A percentile compares a stretch with the other conserved stretches of the same genome.
phyloP scores from a whole-genome alignment of 2,329 filamentous ascomycete species.

The Ramularia collo-cygni region DNA sequence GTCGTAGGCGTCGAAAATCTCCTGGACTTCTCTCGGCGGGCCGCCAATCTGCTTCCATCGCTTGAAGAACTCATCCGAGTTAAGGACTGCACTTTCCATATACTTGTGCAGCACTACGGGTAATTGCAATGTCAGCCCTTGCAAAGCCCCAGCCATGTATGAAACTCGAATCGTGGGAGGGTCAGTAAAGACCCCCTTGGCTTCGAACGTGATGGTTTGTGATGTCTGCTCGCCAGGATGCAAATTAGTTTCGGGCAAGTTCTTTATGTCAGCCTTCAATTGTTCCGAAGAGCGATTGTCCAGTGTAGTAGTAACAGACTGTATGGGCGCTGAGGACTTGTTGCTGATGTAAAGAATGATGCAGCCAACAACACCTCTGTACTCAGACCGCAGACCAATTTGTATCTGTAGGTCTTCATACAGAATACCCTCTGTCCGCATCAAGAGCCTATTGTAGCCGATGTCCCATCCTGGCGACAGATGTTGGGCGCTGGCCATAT shows the following conservation, averaged over 20 bases:
- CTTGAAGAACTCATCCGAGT: slow-evolving; percentile 94
- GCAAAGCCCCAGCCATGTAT: slow-evolving; percentile 87
- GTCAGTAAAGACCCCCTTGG: slow-evolving; percentile 71
- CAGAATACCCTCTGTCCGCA: slow-evolving; percentile 75
- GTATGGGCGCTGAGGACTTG: slow-evolving; percentile 77
- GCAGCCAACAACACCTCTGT: slow-evolving; percentile 89
- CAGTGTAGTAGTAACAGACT: slow-evolving; percentile 91
- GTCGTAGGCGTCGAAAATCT: slow-evolving; percentile 65
- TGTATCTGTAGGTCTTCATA: slow-evolving; percentile 96
- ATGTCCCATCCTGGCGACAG: slow-evolving; percentile 90
- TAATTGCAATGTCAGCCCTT: slow-evolving; percentile 84
- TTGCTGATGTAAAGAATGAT: slow-evolving; percentile 95
- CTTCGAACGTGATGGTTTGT: slow-evolving; percentile 92
- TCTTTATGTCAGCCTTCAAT: slow-evolving; percentile 80
- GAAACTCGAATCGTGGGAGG: slow-evolving; percentile 88
- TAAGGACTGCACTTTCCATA: slow-evolving; percentile 85
- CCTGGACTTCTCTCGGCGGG: slow-evolving; percentile 76
- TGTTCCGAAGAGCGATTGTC: slow-evolving; percentile 60
- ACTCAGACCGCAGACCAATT: slow-evolving; percentile 85
- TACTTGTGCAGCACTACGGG: slow-evolving; percentile 90
- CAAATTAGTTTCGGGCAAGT: slow-evolving; percentile 76
- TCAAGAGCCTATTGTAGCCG: slow-evolving; percentile 76
- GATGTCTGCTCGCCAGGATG: slow-evolving; percentile 70
- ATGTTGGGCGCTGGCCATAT: slow-evolving; percentile 86
- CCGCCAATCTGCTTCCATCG: slow-evolving; percentile 98